Conservation (phyloP, 805 yeast species). For the Lipomyces chichibuensis region DNA sequence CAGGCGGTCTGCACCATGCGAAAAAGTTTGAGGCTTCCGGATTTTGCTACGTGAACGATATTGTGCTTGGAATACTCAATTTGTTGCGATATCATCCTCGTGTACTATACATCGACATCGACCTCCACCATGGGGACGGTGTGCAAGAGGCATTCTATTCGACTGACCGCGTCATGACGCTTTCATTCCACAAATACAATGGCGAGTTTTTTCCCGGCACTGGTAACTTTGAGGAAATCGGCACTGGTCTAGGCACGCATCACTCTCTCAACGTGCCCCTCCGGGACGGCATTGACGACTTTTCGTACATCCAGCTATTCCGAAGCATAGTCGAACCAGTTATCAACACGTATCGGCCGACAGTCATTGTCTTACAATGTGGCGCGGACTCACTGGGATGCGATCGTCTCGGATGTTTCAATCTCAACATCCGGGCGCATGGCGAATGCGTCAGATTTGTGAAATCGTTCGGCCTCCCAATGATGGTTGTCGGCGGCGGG, state of each 20-base stretch:
- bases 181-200: constrained; percentile 83
- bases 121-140: constrained; percentile 93
- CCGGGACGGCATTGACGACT: constrained; percentile 93
- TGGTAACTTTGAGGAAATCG: constrained; percentile 81
- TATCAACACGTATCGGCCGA: constrained; percentile 84
- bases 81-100: constrained; percentile 80
- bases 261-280: constrained; percentile 85
- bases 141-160: constrained; percentile 93
- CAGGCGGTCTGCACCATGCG: constrained; percentile 94
- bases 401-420: constrained; percentile 94
- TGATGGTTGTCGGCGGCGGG: constrained; percentile 96
- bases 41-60: constrained; percentile 88
- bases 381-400: constrained; percentile 98
- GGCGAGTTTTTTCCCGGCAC: constrained; percentile 95
- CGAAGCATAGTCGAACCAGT: constrained; percentile 88
- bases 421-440: constrained; percentile 90
- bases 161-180: constrained; percentile 88
- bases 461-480: constrained; percentile 80
- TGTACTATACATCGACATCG: constrained; percentile 85
- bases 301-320: constrained; percentile 59
- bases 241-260: constrained; percentile 78
- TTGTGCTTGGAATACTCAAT: constrained; percentile 80
- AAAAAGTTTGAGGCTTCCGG: constrained; percentile 89
- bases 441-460: constrained; percentile 93
- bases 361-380: constrained; percentile 95